Conservation (phyloP, 108 stramenopile species). For the Nitzschia sp. region DNA sequence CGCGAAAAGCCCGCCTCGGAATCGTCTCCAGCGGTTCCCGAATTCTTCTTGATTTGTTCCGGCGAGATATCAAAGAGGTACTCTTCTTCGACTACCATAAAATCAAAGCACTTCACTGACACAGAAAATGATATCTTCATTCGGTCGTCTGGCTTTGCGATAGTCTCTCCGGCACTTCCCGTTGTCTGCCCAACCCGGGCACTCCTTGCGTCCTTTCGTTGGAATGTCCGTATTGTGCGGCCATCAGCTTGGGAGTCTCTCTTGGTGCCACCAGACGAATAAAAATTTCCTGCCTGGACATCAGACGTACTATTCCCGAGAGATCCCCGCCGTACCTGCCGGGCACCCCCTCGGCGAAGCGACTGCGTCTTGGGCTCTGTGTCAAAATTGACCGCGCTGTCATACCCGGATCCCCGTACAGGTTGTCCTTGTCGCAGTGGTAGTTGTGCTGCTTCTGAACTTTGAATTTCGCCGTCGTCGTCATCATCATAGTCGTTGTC, state of each 20-base stretch:
- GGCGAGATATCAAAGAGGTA: constrained; percentile 28
- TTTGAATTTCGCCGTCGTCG: constrained; percentile 10
- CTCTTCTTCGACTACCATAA: constrained; percentile 43
- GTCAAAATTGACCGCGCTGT: background rate
- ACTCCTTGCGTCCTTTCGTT: constrained; percentile 1
- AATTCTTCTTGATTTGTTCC: background rate
- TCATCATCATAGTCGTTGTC: constrained; percentile 1
- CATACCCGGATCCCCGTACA: background rate
- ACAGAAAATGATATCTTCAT: constrained; percentile 40
- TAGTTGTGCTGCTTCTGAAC: background rate
- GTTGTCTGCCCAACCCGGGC: constrained; percentile 2
- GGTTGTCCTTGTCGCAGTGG: background rate
- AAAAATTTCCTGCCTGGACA: constrained; percentile 27
- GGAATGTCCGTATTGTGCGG: constrained; percentile 20
- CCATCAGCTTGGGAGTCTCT: constrained; percentile 19
- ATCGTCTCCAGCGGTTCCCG: background rate
- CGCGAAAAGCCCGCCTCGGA: background rate
- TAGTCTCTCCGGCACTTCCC: background rate
- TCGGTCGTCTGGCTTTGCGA: constrained; percentile 17
- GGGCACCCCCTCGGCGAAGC: background rate
- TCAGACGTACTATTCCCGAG: background rate
- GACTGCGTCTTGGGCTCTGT: background rate
- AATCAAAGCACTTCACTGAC: constrained; percentile 33
- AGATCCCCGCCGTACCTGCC: background rate
- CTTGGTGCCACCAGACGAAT: constrained; percentile 16